Evolutionary conservation across 2,329 filamentous ascomycete genomes (phyloP), one percentile per base, ranked within the genome.

Genomic region (Chrysoporthe austroafricana): DNA sequence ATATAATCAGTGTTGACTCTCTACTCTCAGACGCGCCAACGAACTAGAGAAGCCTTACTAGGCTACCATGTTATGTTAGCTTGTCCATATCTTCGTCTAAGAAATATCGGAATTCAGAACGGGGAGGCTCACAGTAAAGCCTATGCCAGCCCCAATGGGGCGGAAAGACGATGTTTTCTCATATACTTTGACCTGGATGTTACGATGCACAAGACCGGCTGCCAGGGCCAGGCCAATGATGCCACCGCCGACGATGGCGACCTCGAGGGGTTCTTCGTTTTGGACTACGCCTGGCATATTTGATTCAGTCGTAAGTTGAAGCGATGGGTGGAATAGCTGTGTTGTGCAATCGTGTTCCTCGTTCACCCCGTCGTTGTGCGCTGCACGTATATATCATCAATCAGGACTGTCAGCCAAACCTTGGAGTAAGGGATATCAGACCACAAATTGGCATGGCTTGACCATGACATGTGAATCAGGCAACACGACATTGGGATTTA

Each of bases 61-160:
- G 50, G 50, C 50, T 54, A 5, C 32, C 26, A 13, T 5, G 13
- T 1, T 32, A 11, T 34, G 21, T 54, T 32, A 54, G 26, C 26
- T 32, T 13, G 14, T 54, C 3, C 32, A 21, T 32, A 2, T 11
- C 56, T 21, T n/a, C 74, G 26, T 26, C 26, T 73, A 1, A 71
- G 73, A 4, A 70, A 73, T 50, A 72, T 69, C 65, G 76, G 75
- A 63, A 71, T 72, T 64, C 71, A 74, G 46, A 76, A 76, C 76
- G 72, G 73, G 77, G 75, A 44, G 76, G 77, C 60, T 68, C 72
- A 56, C 68, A 75, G 78, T 76, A 14, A 77, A 80, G 11, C 56
- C 68, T 13, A 71, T 46, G 5, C 69, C 70, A 8, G 70, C 70
- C n/a, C 70, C 70, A 18, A 70, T 62, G 43, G 70, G 66, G 14